Conservation (phyloP, 179 eudicot species). For the Actinidia chinensis region DNA sequence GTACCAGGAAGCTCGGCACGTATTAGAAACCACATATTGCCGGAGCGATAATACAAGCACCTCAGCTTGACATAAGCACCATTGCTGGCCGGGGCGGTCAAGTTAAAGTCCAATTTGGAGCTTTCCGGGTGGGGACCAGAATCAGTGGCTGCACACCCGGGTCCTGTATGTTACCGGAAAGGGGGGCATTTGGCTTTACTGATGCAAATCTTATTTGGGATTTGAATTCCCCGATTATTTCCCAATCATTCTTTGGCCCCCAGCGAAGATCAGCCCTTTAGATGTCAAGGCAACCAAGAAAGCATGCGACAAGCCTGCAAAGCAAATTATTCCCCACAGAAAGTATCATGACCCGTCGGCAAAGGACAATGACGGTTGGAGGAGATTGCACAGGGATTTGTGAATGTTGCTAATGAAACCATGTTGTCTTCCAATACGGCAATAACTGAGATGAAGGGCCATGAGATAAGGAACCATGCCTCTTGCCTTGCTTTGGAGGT, state of each 20-base stretch:
- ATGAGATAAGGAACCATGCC: conserved; percentile 90
- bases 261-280: conserved; percentile 81
- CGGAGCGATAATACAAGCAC: conserved; percentile 94
- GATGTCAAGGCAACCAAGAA: conserved; percentile 65
- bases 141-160: conserved; percentile 98
- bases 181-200: conserved; percentile 92
- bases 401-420: conserved; percentile 94
- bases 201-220: conserved; percentile 92
- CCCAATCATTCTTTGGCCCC: conserved; percentile 95
- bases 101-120: conserved; percentile 86
- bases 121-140: conserved; percentile 97
- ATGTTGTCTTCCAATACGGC: conserved; percentile 98
- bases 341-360: conserved; percentile 65
- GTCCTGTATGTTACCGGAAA: conserved; percentile 96
- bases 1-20: conserved; percentile 90
- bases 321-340: conserved; percentile 68
- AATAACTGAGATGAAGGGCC: conserved; percentile 99
- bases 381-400: conserved; percentile 92
- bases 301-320: conserved; percentile 79
- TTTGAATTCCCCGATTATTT: conserved; percentile 84
- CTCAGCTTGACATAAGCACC: conserved; percentile 97
- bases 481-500: conserved; percentile 99
- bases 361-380: conserved; percentile 87
- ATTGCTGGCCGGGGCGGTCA: conserved; percentile 98
- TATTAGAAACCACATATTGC: conserved; percentile 94